Evolutionary conservation across 1,284 basidiomycete genomes (phyloP).

Genomic region (Mrakiaceae sp.): DNA sequence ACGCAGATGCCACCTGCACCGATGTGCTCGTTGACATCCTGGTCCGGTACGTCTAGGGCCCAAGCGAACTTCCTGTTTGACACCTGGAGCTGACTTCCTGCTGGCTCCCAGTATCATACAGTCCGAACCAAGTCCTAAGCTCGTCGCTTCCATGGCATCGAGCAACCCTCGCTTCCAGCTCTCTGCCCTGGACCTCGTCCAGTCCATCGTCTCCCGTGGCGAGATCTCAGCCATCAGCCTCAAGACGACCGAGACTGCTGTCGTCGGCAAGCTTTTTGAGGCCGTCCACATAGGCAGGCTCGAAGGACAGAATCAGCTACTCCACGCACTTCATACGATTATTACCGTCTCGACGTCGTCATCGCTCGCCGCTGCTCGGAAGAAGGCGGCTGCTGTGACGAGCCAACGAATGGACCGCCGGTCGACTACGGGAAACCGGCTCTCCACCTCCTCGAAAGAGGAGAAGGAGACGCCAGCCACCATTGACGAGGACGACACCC

Average conservation of each 20-base stretch:
- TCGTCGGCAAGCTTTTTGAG: constrained; percentile 64
- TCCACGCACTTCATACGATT: constrained; percentile 78
- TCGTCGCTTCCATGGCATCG: constrained; percentile 45
- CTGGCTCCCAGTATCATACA: constrained; percentile 49
- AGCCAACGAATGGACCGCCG: constrained; percentile 19
- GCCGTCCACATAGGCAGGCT: constrained; percentile 57
- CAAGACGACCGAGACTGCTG: constrained; percentile 53
- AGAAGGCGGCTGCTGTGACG: constrained; percentile 22
- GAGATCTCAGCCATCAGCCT: constrained; percentile 53
- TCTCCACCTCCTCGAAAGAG: constrained; percentile 5
- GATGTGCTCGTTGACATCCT: constrained; percentile 59
- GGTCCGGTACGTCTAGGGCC: constrained; percentile 43
- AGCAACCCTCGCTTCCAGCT: constrained; percentile 59
- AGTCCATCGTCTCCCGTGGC: constrained; percentile 65
- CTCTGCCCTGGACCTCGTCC: constrained; percentile 65
- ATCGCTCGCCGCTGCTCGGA: constrained; percentile 22
- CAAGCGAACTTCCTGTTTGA: too few relatives aligned
- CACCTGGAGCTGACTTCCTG: not conserved
- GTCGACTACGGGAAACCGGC: not conserved
- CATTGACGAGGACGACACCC: not conserved
- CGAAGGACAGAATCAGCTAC: constrained; percentile 81
- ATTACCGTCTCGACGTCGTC: constrained; percentile 47
- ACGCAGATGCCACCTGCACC: constrained; percentile 49
- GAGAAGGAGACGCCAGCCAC: constrained; percentile 1
- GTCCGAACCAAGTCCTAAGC: constrained; percentile 51